A percentile compares a stretch with the other conserved stretches of the same genome.
Conservation (phyloP, 768 basidiomycete genomes). For the Tulasnella sp. region DNA sequence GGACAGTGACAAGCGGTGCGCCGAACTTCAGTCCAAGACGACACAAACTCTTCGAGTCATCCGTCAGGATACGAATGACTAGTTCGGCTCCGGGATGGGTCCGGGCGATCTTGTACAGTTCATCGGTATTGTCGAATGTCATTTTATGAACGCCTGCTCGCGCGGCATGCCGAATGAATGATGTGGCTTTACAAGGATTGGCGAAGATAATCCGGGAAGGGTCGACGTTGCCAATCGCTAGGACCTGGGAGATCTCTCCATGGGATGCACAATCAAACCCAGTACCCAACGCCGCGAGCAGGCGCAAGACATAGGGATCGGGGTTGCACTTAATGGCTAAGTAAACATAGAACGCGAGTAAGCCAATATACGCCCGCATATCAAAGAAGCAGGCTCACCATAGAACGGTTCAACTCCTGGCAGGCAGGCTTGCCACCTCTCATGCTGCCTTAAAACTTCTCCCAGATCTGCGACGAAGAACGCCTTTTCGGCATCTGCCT, state of each 20-base stretch:
- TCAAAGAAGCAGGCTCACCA: slow-evolving; percentile 42
- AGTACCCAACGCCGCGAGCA: slow-evolving; percentile 79
- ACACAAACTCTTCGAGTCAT: slow-evolving; percentile 91
- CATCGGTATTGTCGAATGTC: slow-evolving; percentile 98
- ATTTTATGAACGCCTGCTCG: slow-evolving; percentile 74
- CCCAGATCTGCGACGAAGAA: slow-evolving; percentile 95
- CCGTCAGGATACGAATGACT: slow-evolving; percentile 91
- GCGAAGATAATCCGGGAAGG: slow-evolving; percentile 88
- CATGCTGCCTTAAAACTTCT: slow-evolving; percentile 73
- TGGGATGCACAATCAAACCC: slow-evolving; percentile 98
- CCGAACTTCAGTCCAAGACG: slow-evolving; percentile 93
- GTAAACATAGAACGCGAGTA: slow-evolving; percentile 13
- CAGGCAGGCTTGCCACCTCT: slow-evolving; percentile 66
- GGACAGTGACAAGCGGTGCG: slow-evolving; percentile 73
- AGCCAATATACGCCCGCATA: no score
- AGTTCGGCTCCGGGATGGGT: slow-evolving; percentile 72
- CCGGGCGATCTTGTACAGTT: slow-evolving; percentile 84
- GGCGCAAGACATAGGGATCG: slow-evolving; percentile 83
- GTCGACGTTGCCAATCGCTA: slow-evolving; percentile 52
- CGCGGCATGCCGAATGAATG: slow-evolving; percentile 80
- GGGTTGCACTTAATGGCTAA: slow-evolving; percentile 97
- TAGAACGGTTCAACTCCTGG: slow-evolving; percentile 90
- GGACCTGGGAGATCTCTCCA: slow-evolving; percentile 76
- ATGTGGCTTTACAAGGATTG: slow-evolving; percentile 95
- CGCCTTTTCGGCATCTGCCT: slow-evolving; percentile 75